phyloP scores from a whole-genome alignment of 2,329 filamentous ascomycete genomes.

The Aspergillus ustus region DNA sequence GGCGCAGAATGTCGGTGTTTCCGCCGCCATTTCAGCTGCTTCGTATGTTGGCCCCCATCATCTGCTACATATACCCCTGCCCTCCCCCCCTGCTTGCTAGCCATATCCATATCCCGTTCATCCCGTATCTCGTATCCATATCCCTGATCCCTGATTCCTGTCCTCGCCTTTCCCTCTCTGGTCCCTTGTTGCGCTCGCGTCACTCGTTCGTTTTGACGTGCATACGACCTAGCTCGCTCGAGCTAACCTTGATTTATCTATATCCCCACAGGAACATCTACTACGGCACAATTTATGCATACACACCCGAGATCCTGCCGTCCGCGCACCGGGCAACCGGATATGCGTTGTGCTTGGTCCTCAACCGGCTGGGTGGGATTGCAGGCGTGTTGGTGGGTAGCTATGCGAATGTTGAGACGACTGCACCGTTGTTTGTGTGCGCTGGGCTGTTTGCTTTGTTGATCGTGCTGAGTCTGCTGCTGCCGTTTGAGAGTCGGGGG shows the following conservation, averaged over 20 bases:
- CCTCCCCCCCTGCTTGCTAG: no score
- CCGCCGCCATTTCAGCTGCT: constrained; percentile 59
- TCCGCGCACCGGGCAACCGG: constrained; percentile 57
- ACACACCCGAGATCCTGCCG: constrained; percentile 61
- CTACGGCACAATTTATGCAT: constrained; percentile 60
- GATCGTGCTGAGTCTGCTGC: constrained; percentile 47
- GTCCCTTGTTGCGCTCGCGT: no score
- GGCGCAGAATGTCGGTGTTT: constrained; percentile 55
- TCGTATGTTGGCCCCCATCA: no score
- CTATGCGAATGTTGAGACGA: constrained; percentile 41
- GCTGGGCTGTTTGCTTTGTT: constrained; percentile 46
- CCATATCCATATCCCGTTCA: no score
- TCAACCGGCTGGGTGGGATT: constrained; percentile 48
- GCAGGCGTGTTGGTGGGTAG: constrained; percentile 50
- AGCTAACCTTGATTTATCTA: no score
- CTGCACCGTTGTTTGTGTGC: constrained; percentile 48
- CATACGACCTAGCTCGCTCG: no score
- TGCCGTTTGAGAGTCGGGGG: constrained; percentile 51
- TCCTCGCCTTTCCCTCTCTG: no score
- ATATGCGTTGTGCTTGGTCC: constrained; percentile 47
- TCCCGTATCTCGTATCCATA: no score
- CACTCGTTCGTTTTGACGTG: no score
- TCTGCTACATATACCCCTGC: no score
- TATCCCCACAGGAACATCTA: constrained; percentile 51
- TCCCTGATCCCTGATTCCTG: no score